These are phyloP conservation scores for Avena atlantica DNA, from an alignment of 176 grass and related monocot species.

Conservation along the genomic window DNA sequence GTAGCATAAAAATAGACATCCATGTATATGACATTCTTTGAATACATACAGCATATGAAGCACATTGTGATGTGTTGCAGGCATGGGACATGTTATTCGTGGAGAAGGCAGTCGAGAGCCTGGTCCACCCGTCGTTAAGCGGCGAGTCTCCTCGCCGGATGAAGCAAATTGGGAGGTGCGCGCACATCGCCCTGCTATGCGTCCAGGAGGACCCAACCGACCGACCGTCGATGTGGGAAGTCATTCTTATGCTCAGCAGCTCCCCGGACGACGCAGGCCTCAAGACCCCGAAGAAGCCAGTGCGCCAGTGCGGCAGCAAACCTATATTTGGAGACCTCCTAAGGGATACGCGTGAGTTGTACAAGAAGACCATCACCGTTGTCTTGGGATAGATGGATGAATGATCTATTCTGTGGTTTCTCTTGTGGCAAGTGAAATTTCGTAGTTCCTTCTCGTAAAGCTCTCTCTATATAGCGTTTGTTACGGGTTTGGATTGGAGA, in stretches of 20 bases:
- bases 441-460: no score
- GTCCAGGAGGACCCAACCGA: background rate
- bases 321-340: background rate
- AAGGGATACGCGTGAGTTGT: background rate
- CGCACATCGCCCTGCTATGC: background rate
- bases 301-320: background rate
- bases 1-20: background rate
- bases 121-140: background rate
- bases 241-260: background rate
- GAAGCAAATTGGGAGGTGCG: background rate
- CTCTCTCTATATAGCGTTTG: no score
- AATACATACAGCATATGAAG: background rate
- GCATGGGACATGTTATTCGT: conserved; percentile 15
- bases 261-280: background rate
- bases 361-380: background rate
- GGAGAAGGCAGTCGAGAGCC: background rate
- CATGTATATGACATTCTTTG: background rate
- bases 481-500: no score
- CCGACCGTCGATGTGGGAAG: conserved; percentile 2
- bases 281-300: background rate
- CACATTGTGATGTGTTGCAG: background rate
- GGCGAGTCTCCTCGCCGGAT: background rate
- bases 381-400: background rate
- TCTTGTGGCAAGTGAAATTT: no score
- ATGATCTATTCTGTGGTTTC: no score